Evolutionary conservation across 345 rosid genomes (phyloP).

Genomic region (Brassica nigra): DNA sequence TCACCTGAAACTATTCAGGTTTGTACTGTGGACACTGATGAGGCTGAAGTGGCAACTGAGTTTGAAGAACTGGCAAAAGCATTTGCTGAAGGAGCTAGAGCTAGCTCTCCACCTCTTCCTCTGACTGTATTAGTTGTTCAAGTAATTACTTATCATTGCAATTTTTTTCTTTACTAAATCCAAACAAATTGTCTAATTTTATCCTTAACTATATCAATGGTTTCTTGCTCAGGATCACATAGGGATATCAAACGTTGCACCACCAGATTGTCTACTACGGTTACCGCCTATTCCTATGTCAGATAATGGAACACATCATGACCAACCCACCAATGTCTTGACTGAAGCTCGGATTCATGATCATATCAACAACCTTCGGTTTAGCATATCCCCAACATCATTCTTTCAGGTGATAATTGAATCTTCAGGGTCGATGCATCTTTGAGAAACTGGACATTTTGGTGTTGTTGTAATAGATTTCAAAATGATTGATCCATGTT

Average conservation of each 20-base stretch:
- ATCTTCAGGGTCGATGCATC: constrained; percentile 8
- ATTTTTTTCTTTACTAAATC: not conserved
- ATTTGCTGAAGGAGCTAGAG: constrained; percentile 66
- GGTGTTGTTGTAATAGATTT: constrained; percentile 13
- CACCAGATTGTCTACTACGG: constrained; percentile 77
- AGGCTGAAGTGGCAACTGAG: constrained; percentile 56
- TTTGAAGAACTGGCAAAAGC: constrained; percentile 67
- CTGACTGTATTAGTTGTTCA: constrained; percentile 85
- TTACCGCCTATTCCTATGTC: constrained; percentile 47
- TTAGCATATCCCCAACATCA: constrained; percentile 91
- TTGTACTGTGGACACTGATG: constrained; percentile 52
- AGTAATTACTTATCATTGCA: constrained; percentile 42
- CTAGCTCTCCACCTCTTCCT: constrained; percentile 68
- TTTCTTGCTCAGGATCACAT: constrained; percentile 68
- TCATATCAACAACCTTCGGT: constrained; percentile 67
- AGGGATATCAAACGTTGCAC: constrained; percentile 94
- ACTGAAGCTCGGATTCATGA: constrained; percentile 84
- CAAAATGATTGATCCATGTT: constrained; percentile 54
- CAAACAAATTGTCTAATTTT: not conserved
- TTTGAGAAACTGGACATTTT: not conserved
- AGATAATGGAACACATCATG: constrained; percentile 42
- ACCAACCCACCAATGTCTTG: constrained; percentile 34
- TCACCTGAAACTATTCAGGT: constrained; percentile 49
- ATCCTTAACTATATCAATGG: not conserved
- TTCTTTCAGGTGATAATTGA: constrained; percentile 73